Conservation (phyloP, 805 yeast genomes). For the Metschnikowia santaceciliae region DNA sequence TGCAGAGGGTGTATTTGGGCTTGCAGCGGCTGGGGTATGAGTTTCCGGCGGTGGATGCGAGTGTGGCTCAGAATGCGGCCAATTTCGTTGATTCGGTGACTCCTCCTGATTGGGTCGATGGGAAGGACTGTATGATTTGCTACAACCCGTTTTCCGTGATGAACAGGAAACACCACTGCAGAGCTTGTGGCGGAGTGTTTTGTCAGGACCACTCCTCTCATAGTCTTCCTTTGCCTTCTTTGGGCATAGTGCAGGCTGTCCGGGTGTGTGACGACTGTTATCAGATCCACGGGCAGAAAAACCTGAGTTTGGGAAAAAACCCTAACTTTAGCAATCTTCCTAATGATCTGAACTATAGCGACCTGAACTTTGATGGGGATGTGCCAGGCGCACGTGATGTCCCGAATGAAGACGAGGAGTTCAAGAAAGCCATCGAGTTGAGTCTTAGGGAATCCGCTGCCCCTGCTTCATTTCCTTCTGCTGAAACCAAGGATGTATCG, state of each 20-base stretch:
- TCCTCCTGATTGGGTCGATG: slow-evolving; percentile 97
- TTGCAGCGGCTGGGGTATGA: slow-evolving; percentile 59
- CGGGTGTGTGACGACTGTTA: slow-evolving; percentile 91
- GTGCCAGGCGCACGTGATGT: neutral
- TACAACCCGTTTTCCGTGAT: slow-evolving; percentile 74
- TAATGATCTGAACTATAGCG: no score
- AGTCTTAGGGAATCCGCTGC: slow-evolving; percentile 57
- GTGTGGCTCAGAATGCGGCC: slow-evolving; percentile 32
- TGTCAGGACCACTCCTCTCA: slow-evolving; percentile 83
- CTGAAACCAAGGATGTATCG: neutral
- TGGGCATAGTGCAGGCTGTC: slow-evolving; percentile 85
- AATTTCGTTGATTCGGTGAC: slow-evolving; percentile 78
- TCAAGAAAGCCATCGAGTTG: slow-evolving; percentile 72
- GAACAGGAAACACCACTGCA: slow-evolving; percentile 92
- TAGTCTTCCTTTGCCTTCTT: slow-evolving; percentile 64
- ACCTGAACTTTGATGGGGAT: neutral
- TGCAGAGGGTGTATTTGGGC: slow-evolving; percentile 56
- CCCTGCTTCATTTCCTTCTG: neutral
- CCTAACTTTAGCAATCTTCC: no score
- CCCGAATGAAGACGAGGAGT: slow-evolving; percentile 66
- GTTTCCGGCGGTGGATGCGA: slow-evolving; percentile 51
- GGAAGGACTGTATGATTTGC: slow-evolving; percentile 93
- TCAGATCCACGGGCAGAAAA: slow-evolving; percentile 42
- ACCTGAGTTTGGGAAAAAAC: no score
- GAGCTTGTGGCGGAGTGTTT: slow-evolving; percentile 95